These are phyloP conservation scores for Citrus mangshanensis DNA, from an alignment of 345 rosid genomes.

Conservation along the genomic window DNA sequence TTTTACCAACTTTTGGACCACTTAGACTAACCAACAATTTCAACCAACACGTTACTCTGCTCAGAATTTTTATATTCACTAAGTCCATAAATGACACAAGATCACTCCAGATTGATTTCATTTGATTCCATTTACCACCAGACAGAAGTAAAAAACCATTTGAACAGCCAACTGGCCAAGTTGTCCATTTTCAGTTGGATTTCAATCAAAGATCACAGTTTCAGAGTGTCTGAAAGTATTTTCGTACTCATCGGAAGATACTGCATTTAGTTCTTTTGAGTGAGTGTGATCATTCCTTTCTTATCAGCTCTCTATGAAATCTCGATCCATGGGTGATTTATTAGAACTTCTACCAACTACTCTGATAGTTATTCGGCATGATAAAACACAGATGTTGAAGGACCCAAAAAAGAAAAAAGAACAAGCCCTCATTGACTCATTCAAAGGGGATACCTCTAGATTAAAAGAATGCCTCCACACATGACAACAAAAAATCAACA, in stretches of 20 bases:
- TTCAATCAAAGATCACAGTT: background rate
- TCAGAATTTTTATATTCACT: background rate
- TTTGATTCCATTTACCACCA: background rate
- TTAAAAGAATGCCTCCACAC: background rate
- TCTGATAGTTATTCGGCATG: background rate
- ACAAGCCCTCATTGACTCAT: background rate
- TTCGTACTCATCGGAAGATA: background rate
- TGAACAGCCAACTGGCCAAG: background rate
- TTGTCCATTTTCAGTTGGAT: background rate
- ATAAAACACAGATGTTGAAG: background rate
- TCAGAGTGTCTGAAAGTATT: background rate
- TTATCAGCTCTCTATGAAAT: background rate
- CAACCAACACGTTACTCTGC: background rate
- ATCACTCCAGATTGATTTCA: background rate
- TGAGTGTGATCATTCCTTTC: background rate
- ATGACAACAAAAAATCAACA: conserved; percentile 1
- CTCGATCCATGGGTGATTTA: background rate
- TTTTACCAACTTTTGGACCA: background rate
- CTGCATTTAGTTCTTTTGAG: background rate
- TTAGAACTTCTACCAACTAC: background rate
- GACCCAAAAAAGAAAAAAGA: too few relatives aligned
- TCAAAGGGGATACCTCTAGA: background rate
- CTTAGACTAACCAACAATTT: background rate
- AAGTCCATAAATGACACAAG: background rate
- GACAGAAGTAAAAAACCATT: background rate